Evolutionary conservation across 2,329 filamentous ascomycete species (phyloP), one percentile per base, ranked within the genome.

Genomic region (Talaromyces sp.): DNA sequence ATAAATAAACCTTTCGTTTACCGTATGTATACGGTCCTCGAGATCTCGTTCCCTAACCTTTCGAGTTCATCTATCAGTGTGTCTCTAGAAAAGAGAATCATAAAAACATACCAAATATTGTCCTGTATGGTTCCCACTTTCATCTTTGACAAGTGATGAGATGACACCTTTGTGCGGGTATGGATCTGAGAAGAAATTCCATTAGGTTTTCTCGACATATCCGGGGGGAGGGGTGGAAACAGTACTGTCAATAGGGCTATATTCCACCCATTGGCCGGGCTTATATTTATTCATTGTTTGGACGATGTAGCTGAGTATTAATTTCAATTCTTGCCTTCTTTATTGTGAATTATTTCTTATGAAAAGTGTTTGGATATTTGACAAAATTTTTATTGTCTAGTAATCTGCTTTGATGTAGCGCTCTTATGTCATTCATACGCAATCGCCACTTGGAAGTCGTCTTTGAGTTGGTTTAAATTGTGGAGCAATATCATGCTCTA

Each of bases 1-100:
- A 14, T 62, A 62, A 3, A 62, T 62, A 53, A 62, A 62, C 18
- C 61, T 56, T 44, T 62, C 61, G 23, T 62, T 62, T 28, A 62
- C 61, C 12, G 53, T 62, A 47, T 62, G 61, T 9, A 59, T 47
- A 18, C 44, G 61, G 18, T 62, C 57, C 33, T 30, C 28, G 28
- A 59, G 44, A 53, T 62, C 61, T 40, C 47, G 42, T 53, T 62
- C 61, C 27, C 52, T 56, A 23, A 62, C 57, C 61, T 62, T 18
- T 4, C 33, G 16, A 9, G 5, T 10, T 12, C 10, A 23, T 47
- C 18, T 14, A 12, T 47, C 44, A 47, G 44, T 18, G 5, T 47
- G n/a, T 27, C 23, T 47, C 44, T 47, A 27, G n/a, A 40, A 40
- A n/a, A n/a, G 16, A 12, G 27, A 27, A 12, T 27, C 44, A 27